Evolutionary conservation across 345 rosid genomes (phyloP).

Genomic region (Mangifera indica): DNA sequence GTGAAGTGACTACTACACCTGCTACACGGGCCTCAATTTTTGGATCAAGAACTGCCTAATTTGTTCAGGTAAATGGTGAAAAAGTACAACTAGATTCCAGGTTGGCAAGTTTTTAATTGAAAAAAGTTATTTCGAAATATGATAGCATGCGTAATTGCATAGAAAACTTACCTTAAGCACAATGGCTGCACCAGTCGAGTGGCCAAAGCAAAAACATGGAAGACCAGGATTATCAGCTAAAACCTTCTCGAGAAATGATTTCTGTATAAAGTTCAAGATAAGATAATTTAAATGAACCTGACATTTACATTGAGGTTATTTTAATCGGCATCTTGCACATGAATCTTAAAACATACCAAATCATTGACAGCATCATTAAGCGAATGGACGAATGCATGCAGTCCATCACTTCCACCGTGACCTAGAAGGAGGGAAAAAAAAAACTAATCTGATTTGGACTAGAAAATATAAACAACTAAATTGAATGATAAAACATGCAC

Average conservation of each 20-base stretch:
- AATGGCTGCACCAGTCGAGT: conserved; percentile 92
- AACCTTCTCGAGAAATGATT: conserved; percentile 63
- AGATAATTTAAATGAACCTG: background rate
- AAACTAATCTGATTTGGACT: background rate
- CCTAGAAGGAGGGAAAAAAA: conserved; percentile 43
- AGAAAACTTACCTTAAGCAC: conserved; percentile 61
- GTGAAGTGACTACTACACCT: conserved; percentile 84
- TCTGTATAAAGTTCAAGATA: conserved; percentile 41
- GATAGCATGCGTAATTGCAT: background rate
- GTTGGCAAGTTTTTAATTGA: background rate
- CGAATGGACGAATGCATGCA: conserved; percentile 88
- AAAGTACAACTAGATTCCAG: background rate
- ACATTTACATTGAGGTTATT: background rate
- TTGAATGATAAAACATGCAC: background rate
- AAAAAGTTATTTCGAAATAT: background rate
- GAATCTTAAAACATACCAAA: conserved; percentile 42
- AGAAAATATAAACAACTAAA: background rate
- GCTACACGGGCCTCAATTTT: conserved; percentile 53
- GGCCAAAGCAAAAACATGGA: conserved; percentile 91
- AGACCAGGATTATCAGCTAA: conserved; percentile 61
- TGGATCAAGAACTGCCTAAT: conserved; percentile 71
- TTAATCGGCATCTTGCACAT: background rate
- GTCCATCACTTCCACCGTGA: conserved; percentile 95
- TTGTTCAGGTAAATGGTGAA: background rate
- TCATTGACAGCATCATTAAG: conserved; percentile 74